Evolutionary conservation across 345 rosid genomes (phyloP), one percentile per base, ranked within the genome.

Genomic region (Ceriops decandra): DNA sequence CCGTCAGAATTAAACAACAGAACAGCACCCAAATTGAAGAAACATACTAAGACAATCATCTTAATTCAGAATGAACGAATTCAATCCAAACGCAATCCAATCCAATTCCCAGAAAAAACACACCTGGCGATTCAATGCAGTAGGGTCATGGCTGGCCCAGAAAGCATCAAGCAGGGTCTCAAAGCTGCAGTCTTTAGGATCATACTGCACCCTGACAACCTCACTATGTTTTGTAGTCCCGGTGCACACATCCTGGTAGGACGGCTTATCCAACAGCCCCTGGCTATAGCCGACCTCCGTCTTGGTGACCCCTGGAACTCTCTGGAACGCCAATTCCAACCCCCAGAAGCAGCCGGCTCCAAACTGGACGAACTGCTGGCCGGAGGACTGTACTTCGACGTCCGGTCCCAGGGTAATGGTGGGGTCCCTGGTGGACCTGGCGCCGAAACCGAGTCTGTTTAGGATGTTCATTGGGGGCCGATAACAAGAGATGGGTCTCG

Each of bases 341-440:
- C 99, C 97, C 99, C 99, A 93, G 76, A 93, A 93, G 69, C 99
- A 93, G 0, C 99, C 99, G 0, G 97, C 99, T 1, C 96, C 99
- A 69, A 95, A 88, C 71, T 95, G 96, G 10, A 83, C 84, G 71
- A 91, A 91, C 38, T 72, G 81, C 81, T 88, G 92, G 11, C 95
- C 97, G 0, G 93, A 82, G 9, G 88, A 79, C 1, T 96, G 99
- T 1, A 75, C 27, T 53, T 90, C 96, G 24, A 85, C 88, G 63
- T 95, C 99, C 2, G 87, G 71, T 22, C 89, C 88, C 66, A 89
- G 97, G 31, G 90, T 80, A 80, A 89, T 80, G 35, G 95, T 79
- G 2, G 91, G 84, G 68, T 86, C 89, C 83, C 73, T 79, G 52
- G 81, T 73, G 17, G 81, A 62, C 75, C 20, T 71, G 68, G 82